phyloP scores from a whole-genome alignment of 179 eudicot genomes.

The Heliamphora pulchella region DNA sequence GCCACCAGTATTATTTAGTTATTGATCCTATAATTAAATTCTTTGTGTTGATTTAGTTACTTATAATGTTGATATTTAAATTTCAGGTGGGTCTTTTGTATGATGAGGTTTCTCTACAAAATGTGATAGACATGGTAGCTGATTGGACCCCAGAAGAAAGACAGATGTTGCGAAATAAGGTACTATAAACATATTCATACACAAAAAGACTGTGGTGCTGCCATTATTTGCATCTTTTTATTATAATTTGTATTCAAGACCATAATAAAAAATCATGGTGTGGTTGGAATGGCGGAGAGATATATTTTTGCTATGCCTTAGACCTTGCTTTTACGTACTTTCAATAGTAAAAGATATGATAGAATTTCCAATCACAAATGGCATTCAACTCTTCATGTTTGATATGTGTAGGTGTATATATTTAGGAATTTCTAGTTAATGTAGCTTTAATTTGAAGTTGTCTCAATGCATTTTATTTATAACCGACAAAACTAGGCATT shows the following conservation, averaged over 20 bases:
- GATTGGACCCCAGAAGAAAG: conserved; percentile 92
- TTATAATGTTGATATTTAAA: not conserved
- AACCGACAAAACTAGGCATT: not conserved
- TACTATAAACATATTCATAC: conserved; percentile 19
- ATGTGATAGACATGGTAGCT: conserved; percentile 69
- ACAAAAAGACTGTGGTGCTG: not conserved
- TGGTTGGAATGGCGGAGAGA: not conserved
- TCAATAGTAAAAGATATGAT: not conserved
- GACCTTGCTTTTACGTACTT: conserved; percentile 1
- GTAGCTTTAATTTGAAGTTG: not conserved
- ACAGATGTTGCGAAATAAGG: conserved; percentile 90
- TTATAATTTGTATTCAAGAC: not conserved
- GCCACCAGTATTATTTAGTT: conserved; percentile 6
- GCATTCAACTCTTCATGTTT: not conserved
- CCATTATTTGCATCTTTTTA: conserved; percentile 2
- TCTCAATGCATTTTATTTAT: not conserved
- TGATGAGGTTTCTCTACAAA: conserved; percentile 79
- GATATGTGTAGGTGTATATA: not conserved
- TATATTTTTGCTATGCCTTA: not conserved
- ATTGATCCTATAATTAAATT: not conserved
- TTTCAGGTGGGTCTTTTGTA: conserved; percentile 91
- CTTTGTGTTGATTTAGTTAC: not conserved
- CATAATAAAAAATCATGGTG: not conserved
- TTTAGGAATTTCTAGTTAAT: not conserved
- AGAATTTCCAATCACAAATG: not conserved